These are phyloP conservation scores for Colletotrichum costaricense DNA, from an alignment of 2,329 filamentous ascomycete species.

Conservation along the genomic window DNA sequence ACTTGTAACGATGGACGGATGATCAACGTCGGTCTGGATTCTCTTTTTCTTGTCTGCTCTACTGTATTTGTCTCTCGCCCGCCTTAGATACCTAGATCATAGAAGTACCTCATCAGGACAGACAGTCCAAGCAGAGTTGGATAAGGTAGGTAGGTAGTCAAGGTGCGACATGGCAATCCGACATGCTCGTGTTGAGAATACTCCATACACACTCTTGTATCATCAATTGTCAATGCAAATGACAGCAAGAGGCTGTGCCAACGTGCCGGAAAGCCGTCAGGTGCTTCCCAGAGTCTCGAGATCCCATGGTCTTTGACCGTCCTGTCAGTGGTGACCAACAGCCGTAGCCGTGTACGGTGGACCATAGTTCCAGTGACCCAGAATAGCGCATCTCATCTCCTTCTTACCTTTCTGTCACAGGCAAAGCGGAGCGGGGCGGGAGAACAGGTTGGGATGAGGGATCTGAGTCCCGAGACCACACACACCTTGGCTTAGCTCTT, in stretches of 20 bases:
- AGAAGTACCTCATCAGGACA: no score
- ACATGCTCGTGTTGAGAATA: neutral
- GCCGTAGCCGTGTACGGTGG: neutral
- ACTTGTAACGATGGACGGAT: neutral
- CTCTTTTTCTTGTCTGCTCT: neutral
- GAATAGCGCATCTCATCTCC: slow-evolving; percentile 31
- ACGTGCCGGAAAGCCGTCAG: slow-evolving; percentile 1
- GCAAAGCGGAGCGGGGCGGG: slow-evolving; percentile 27
- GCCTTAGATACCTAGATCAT: no score
- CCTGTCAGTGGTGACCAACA: slow-evolving; percentile 7
- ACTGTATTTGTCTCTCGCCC: neutral
- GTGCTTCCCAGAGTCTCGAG: neutral
- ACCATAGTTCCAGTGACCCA: slow-evolving; percentile 14
- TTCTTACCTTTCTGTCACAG: slow-evolving; percentile 26
- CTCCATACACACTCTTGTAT: neutral
- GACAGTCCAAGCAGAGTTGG: neutral
- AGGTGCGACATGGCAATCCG: neutral
- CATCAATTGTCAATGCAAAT: slow-evolving; percentile 11
- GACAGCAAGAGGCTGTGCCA: slow-evolving; percentile 10
- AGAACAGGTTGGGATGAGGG: slow-evolving; percentile 15
- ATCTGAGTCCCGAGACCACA: slow-evolving; percentile 19
- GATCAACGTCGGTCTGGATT: neutral
- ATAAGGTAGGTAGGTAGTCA: neutral
- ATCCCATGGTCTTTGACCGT: neutral
- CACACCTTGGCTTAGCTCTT: slow-evolving; percentile 1